Percentiles rank a stretch among this genome's conserved stretches.
These are phyloP conservation scores for Candida sojae DNA, from an alignment of 1,139 yeast species.

Conservation along the genomic window DNA sequence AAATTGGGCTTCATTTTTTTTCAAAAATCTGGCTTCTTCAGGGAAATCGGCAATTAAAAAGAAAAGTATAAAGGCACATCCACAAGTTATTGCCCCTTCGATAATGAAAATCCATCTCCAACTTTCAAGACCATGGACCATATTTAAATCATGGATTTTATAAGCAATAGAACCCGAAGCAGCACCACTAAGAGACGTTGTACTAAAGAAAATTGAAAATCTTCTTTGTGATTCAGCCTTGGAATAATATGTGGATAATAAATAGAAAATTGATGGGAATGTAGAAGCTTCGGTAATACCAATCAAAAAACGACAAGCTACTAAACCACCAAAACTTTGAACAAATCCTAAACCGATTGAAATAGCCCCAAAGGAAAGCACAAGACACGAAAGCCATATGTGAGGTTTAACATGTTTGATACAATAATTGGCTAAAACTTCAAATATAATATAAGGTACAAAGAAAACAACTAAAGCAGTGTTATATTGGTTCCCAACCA, in stretches of 20 bases:
- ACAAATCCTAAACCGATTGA: conserved; percentile 70
- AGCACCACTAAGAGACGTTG: conserved; percentile 45
- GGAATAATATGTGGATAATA: conserved; percentile 57
- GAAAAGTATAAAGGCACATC: conserved; percentile 57
- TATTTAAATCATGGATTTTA: conserved; percentile 40
- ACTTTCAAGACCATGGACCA: conserved; percentile 41
- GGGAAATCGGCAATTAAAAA: conserved; percentile 55
- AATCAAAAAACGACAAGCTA: conserved; percentile 61
- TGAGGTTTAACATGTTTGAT: conserved; percentile 66
- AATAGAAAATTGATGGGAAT: conserved; percentile 73
- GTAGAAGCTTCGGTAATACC: conserved; percentile 71
- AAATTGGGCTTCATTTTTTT: conserved; percentile 46
- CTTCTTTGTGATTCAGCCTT: conserved; percentile 68
- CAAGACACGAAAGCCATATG: conserved; percentile 58
- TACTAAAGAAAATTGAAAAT: conserved; percentile 63
- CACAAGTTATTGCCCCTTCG: conserved; percentile 71
- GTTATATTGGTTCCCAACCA: conserved; percentile 62
- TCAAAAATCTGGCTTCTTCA: conserved; percentile 54
- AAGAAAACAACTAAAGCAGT: conserved; percentile 67
- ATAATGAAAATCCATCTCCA: conserved; percentile 79
- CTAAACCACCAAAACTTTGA: conserved; percentile 55
- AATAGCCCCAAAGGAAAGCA: conserved; percentile 61
- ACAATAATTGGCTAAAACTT: conserved; percentile 64
- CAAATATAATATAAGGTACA: conserved; percentile 70
- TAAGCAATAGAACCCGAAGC: conserved; percentile 47